These are phyloP conservation scores for Trichoderma endophyticum DNA, from an alignment of 2,329 filamentous ascomycete genomes.

Conservation along the genomic window DNA sequence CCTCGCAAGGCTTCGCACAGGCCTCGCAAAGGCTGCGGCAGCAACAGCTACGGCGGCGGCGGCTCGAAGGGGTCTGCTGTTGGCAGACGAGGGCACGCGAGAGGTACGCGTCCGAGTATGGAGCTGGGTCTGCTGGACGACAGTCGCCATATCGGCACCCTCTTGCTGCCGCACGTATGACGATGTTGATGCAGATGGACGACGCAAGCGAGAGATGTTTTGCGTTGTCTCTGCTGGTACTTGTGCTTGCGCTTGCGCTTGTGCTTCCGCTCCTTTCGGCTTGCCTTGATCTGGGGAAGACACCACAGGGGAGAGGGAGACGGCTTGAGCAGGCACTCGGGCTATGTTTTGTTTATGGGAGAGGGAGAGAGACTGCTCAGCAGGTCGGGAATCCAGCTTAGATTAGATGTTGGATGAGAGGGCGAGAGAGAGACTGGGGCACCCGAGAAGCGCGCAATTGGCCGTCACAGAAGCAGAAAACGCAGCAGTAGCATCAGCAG, in stretches of 20 bases:
- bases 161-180: constrained; percentile 10
- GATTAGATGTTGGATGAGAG: background rate
- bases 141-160: constrained; percentile 19
- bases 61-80: constrained; percentile 3
- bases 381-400: background rate
- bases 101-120: constrained; percentile 19
- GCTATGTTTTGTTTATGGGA: background rate
- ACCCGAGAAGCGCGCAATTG: background rate
- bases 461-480: background rate
- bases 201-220: constrained; percentile 9
- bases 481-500: background rate
- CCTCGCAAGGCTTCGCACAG: constrained; percentile 2
- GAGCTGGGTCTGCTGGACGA: constrained; percentile 18
- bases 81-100: constrained; percentile 16
- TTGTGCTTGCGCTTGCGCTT: background rate
- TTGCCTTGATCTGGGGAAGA: background rate
- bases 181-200: background rate
- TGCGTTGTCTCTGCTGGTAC: background rate
- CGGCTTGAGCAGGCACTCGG: background rate
- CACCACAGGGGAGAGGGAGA: background rate
- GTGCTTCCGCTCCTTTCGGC: background rate
- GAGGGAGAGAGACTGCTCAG: background rate
- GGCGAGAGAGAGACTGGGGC: background rate
- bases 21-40: constrained; percentile 6
- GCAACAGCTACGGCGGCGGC: constrained; percentile 11